A percentile compares a stretch with the other conserved stretches of the same genome.
Evolutionary conservation across 495 filamentous ascomycete species (phyloP).

Genomic region (Letharia columbiana): DNA sequence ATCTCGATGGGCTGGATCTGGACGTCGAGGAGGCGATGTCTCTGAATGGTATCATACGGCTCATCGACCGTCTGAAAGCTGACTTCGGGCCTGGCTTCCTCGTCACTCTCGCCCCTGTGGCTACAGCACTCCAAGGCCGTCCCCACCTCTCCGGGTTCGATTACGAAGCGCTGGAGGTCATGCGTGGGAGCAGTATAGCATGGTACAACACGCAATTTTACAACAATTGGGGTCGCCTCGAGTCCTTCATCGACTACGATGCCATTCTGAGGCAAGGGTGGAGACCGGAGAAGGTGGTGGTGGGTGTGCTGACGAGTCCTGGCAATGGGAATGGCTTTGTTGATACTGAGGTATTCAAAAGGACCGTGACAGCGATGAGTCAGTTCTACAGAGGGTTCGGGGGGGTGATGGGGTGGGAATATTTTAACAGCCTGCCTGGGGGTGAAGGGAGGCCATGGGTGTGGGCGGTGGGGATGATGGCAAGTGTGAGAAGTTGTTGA

Average conservation of each 20-base stretch:
- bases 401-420: slow-evolving; percentile 84
- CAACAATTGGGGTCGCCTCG: slow-evolving; percentile 64
- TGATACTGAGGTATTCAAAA: slow-evolving; percentile 38
- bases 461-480: slow-evolving; percentile 54
- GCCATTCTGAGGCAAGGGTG: slow-evolving; percentile 55
- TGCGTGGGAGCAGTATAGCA: slow-evolving; percentile 53
- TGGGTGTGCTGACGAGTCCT: slow-evolving; percentile 64
- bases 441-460: slow-evolving; percentile 53
- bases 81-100: slow-evolving; percentile 66
- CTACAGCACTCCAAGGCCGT: slow-evolving; percentile 52
- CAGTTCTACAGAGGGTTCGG: slow-evolving; percentile 57
- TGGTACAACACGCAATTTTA: slow-evolving; percentile 89
- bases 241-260: slow-evolving; percentile 52
- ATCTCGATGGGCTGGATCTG: slow-evolving; percentile 66
- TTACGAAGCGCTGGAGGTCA: slow-evolving; percentile 56
- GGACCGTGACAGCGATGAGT: slow-evolving; percentile 38
- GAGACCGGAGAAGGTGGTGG: slow-evolving; percentile 56
- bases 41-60: slow-evolving; percentile 54
- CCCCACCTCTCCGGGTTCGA: slow-evolving; percentile 67
- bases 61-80: slow-evolving; percentile 60
- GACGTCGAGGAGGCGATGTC: slow-evolving; percentile 79
- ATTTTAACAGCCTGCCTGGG: slow-evolving; percentile 49
- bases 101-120: slow-evolving; percentile 73
- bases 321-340: slow-evolving; percentile 57
- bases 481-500: slow-evolving; percentile 11